Evolutionary conservation across 208 protist genomes (phyloP).

Genomic region (Leishmania mexicana): DNA sequence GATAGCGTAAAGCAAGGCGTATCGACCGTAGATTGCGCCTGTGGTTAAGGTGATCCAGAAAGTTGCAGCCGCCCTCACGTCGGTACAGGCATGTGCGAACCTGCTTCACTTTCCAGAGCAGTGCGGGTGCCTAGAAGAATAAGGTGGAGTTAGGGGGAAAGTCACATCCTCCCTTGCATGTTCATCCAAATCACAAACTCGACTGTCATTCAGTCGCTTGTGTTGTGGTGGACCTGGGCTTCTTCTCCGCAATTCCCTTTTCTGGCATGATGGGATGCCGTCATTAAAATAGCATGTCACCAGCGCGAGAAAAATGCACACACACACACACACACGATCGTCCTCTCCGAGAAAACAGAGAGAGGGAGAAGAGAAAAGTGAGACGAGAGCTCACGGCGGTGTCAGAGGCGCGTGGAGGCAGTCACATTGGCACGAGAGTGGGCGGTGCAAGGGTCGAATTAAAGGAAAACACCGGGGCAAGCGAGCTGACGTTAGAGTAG

Average conservation of each 20-base stretch:
- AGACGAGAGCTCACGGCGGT: not conserved
- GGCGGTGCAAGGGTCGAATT: not conserved
- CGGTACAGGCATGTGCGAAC: constrained; percentile 94
- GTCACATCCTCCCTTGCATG: constrained; percentile 96
- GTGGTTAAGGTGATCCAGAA: constrained; percentile 94
- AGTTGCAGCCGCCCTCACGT: constrained; percentile 90
- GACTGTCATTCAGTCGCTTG: constrained; percentile 55
- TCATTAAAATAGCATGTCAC: not conserved
- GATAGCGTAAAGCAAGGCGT: constrained; percentile 96
- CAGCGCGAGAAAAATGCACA: not conserved
- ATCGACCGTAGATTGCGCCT: constrained; percentile 95
- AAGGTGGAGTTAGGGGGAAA: constrained; percentile 91
- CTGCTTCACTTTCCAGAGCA: constrained; percentile 92
- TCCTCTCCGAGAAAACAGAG: not conserved
- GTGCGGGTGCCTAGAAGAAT: constrained; percentile 78
- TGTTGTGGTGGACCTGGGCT: not conserved
- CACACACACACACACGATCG: not conserved
- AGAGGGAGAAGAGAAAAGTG: not conserved
- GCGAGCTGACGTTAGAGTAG: not conserved
- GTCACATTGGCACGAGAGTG: not conserved
- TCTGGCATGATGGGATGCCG: not conserved
- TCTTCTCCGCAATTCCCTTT: not conserved
- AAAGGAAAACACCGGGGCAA: not conserved
- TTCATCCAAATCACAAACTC: constrained; percentile 97
- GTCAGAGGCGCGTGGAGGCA: not conserved